phyloP scores from a whole-genome alignment of 257 asterid species.

The Przewalskia tangutica region DNA sequence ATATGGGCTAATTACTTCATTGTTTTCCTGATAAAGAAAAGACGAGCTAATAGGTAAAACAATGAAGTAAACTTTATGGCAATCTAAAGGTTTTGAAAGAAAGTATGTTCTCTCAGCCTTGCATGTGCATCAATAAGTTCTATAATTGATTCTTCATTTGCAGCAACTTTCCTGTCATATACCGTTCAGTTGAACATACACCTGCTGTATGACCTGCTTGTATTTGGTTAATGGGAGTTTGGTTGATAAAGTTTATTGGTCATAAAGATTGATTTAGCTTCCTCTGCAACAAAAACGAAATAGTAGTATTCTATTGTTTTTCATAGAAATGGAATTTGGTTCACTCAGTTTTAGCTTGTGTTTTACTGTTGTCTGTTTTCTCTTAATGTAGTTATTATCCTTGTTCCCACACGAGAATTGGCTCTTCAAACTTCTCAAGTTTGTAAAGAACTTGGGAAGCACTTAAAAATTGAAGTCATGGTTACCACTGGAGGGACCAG shows the following conservation, averaged over 20 bases:
- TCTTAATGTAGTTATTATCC: constrained; percentile 54
- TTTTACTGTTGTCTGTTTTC: neutral
- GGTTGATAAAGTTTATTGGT: neutral
- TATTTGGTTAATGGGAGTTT: neutral
- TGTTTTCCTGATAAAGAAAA: neutral
- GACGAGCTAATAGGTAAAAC: neutral
- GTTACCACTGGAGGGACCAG: constrained; percentile 91
- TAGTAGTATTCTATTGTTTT: neutral
- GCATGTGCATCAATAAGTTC: neutral
- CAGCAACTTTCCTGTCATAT: neutral
- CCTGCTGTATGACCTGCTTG: neutral
- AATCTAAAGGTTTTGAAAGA: neutral
- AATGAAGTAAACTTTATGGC: neutral
- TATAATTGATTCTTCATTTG: neutral
- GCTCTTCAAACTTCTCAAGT: constrained; percentile 94
- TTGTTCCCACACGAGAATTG: constrained; percentile 77
- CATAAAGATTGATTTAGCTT: neutral
- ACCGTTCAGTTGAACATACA: neutral
- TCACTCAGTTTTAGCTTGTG: neutral
- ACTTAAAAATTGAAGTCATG: constrained; percentile 71
- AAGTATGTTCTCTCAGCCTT: neutral
- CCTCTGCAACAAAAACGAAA: neutral
- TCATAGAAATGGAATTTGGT: neutral
- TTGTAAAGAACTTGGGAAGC: constrained; percentile 85
- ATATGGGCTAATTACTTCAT: neutral